These are phyloP conservation scores for Citrus sinensis DNA, from an alignment of 345 rosid genomes.

Conservation along the genomic window DNA sequence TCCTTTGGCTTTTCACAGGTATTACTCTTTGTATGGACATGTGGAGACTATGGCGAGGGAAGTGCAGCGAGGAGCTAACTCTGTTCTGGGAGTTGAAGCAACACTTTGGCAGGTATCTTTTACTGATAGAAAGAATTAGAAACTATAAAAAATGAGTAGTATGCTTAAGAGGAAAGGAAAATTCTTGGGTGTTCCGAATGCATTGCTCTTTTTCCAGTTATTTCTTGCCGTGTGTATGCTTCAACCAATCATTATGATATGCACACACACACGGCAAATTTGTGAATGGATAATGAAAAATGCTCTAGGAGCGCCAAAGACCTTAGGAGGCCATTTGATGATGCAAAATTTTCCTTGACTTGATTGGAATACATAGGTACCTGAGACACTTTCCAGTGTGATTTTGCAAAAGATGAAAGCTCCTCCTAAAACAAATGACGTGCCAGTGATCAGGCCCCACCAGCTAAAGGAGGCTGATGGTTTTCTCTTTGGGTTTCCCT, in stretches of 20 bases:
- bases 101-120: conserved; percentile 81
- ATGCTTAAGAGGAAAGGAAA: background rate
- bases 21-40: conserved; percentile 75
- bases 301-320: no score
- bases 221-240: no score
- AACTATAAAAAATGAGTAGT: background rate
- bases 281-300: no score
- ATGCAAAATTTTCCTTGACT: background rate
- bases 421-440: conserved; percentile 66
- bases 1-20: conserved; percentile 30
- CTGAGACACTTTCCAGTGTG: conserved; percentile 62
- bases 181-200: no score
- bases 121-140: background rate
- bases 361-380: conserved; percentile 42
- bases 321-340: background rate
- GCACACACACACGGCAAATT: no score
- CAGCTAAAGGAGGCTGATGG: conserved; percentile 89
- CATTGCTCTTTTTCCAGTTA: no score
- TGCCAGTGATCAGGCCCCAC: conserved; percentile 65
- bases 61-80: conserved; percentile 71
- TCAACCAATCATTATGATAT: no score
- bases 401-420: conserved; percentile 81
- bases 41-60: conserved; percentile 92
- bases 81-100: conserved; percentile 77
- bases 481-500: conserved; percentile 89